Base-by-base conservation (phyloP, 2,329 filamentous ascomycete genomes). In the Paecilomyces dactylethromorphus region DNA sequence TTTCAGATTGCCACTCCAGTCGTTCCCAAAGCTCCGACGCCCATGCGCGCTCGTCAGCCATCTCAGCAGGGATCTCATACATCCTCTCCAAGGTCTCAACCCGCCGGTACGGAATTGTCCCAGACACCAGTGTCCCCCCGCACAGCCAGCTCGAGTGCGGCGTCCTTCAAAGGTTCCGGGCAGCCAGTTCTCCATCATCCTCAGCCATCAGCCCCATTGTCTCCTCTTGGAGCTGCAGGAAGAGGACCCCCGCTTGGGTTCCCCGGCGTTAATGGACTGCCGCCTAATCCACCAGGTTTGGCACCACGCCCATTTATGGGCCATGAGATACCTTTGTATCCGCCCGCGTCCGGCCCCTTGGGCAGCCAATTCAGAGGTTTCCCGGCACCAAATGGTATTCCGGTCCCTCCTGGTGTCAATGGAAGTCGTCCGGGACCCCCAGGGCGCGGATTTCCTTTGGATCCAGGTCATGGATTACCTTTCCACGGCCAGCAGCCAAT, bases 11-110 rank as follows among this genome's bases (percentile, higher is more conserved):
- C 90, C 10, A 94, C 90, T 33, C 93, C 94, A 7, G 87, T 86
- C 26, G 77, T 96, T 53, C 87, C 92, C 12, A 96, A 96, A 72
- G 87, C 87, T 21, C 87, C 91, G 4, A 92, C 90, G 12, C 90
- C 92, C 8, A 88, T 86, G 63, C 88, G 89, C 62, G 83, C 87
- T 39, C 87, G 91, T 58, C 90, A 92, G 61, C 77, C 85, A 53
- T 94, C 91, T 8, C 91, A 95, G 63, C 91, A 94, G 71, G 88
- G 87, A 26, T 86, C 86, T 10, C 85, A 87, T 69, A 80, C 84
- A 7, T 84, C 85, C 6, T 88, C 86, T 55, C 89, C 91, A 2
- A 86, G 74, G 53, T 79, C 77, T 12, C 77, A 79, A 59, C 67
- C 75, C 31, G 71, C 74, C 39, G 74, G 71, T 56, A 71, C 74